Conservation (phyloP, 768 basidiomycete genomes). For the Mycena alexandri region DNA sequence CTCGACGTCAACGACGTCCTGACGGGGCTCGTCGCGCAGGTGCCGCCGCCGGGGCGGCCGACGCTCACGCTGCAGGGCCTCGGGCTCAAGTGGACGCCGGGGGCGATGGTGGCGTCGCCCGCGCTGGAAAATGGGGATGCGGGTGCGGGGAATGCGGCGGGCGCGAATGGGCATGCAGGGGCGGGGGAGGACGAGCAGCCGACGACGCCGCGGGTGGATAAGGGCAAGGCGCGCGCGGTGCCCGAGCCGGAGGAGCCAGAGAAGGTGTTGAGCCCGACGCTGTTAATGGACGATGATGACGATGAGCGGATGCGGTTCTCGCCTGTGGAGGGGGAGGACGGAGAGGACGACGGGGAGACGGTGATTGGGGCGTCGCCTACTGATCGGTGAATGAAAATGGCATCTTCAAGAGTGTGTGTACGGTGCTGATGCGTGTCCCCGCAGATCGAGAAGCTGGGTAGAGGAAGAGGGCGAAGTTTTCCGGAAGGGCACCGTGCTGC, state of each 20-base stretch:
- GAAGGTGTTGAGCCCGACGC: slow-evolving; percentile 80
- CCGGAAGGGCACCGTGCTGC: slow-evolving; percentile 85
- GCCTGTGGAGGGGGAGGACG: slow-evolving; percentile 48
- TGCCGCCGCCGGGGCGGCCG: slow-evolving; percentile 54
- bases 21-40: slow-evolving; percentile 64
- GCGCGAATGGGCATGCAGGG: slow-evolving; percentile 32
- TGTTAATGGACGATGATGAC: slow-evolving; percentile 61
- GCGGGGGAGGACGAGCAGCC: slow-evolving; percentile 54
- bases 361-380: slow-evolving; percentile 50
- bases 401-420: not conserved
- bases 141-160: not conserved
- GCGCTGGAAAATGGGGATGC: slow-evolving; percentile 15
- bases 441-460: slow-evolving; percentile 83
- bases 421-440: slow-evolving; percentile 14
- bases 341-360: slow-evolving; percentile 40
- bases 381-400: slow-evolving; percentile 60
- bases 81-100: slow-evolving; percentile 48
- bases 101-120: slow-evolving; percentile 20
- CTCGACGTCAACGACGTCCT: slow-evolving; percentile 81
- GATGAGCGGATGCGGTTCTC: slow-evolving; percentile 53
- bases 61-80: slow-evolving; percentile 60
- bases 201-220: slow-evolving; percentile 77
- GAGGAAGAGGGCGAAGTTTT: slow-evolving; percentile 98
- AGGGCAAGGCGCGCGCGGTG: slow-evolving; percentile 82
- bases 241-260: slow-evolving; percentile 77